These are phyloP conservation scores for Termitomyces sp. DNA, from an alignment of 768 basidiomycete genomes.

Conservation along the genomic window DNA sequence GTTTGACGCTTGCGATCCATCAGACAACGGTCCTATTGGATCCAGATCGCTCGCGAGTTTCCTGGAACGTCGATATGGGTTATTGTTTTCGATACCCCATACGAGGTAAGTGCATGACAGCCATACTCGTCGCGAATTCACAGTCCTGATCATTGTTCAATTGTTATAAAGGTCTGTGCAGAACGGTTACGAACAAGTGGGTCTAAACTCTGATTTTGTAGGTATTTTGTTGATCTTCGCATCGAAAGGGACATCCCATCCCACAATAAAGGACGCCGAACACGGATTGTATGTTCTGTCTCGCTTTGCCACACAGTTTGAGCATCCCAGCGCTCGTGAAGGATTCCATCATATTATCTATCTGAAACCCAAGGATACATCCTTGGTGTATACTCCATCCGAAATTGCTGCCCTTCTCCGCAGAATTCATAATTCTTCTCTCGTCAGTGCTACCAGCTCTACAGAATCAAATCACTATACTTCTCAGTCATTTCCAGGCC, in stretches of 20 bases:
- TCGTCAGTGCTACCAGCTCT: conserved; percentile 24
- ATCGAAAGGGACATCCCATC: conserved; percentile 62
- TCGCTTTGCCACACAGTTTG: conserved; percentile 63
- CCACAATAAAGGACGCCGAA: conserved; percentile 67
- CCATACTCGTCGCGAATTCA: background rate
- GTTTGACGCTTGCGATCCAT: conserved; percentile 2
- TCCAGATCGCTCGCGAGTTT: conserved; percentile 65
- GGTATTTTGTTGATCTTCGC: conserved; percentile 8
- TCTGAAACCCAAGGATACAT: conserved; percentile 39
- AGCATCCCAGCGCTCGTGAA: conserved; percentile 54
- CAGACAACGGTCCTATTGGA: conserved; percentile 76
- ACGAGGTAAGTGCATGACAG: conserved; percentile 50
- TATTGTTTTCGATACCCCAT: conserved; percentile 76
- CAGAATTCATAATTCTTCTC: conserved; percentile 46
- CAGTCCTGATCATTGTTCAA: conserved; percentile 8
- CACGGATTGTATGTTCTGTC: conserved; percentile 61
- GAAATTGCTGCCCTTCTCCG: conserved; percentile 52
- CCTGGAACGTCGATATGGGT: conserved; percentile 66
- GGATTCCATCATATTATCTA: conserved; percentile 62
- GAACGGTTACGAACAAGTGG: conserved; percentile 58
- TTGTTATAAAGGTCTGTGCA: conserved; percentile 51
- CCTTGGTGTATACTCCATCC: conserved; percentile 46
- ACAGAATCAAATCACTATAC: conserved; percentile 2
- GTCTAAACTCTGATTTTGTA: conserved; percentile 25
- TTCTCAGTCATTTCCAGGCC: conserved; percentile 20